Conservation (phyloP, 2,329 filamentous ascomycete genomes). For the Pseudogymnoascus sp. region DNA sequence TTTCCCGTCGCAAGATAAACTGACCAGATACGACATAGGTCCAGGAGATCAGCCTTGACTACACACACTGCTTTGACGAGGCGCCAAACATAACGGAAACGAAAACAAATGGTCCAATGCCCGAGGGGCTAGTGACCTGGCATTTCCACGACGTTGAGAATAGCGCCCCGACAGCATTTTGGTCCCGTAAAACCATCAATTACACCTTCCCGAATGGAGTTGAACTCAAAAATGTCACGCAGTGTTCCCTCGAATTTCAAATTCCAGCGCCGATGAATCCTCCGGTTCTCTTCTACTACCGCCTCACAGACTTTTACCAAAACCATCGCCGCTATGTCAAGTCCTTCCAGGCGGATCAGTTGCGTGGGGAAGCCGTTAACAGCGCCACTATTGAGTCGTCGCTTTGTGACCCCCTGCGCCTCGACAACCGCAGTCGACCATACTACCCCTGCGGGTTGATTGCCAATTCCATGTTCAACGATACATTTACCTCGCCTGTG, state of each 20-base stretch:
- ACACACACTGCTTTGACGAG: constrained; percentile 62
- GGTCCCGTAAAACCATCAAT: constrained; percentile 27
- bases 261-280: constrained; percentile 71
- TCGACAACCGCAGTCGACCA: constrained; percentile 47
- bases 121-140: constrained; percentile 47
- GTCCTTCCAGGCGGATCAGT: constrained; percentile 74
- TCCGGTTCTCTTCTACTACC: constrained; percentile 89
- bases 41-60: constrained; percentile 85
- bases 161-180: constrained; percentile 17
- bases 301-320: constrained; percentile 96
- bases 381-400: constrained; percentile 54
- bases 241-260: constrained; percentile 67
- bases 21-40: constrained; percentile 45
- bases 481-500: constrained; percentile 65
- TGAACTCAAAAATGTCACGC: constrained; percentile 30
- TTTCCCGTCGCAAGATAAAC: not conserved
- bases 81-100: constrained; percentile 40
- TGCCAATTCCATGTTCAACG: constrained; percentile 95
- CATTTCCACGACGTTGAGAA: constrained; percentile 52
- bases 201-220: constrained; percentile 33
- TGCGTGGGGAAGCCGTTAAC: constrained; percentile 61
- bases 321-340: constrained; percentile 96
- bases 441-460: constrained; percentile 95
- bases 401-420: constrained; percentile 66
- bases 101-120: constrained; percentile 36